Conservation (phyloP, 2,329 filamentous ascomycete genomes). For the Colletotrichum sp. region DNA sequence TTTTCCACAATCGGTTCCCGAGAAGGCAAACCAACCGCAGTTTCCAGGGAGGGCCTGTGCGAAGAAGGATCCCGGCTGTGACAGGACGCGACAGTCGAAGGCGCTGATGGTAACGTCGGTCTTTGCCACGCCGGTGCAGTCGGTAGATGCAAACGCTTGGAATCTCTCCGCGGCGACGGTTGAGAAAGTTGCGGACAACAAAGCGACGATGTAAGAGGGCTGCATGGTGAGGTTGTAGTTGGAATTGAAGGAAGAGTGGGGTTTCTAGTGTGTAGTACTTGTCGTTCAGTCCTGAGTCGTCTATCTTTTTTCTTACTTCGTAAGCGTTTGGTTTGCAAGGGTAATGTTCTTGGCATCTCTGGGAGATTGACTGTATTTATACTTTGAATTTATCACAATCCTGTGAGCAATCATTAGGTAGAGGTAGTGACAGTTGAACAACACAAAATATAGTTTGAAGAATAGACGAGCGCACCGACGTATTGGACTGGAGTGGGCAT, state of each 20-base stretch:
- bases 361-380: not conserved
- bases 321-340: not conserved
- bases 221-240: not conserved
- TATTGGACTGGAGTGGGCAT: not conserved
- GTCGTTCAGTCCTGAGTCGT: not conserved
- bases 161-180: not conserved
- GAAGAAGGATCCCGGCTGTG: not conserved
- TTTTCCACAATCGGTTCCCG: not conserved
- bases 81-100: constrained; percentile 22
- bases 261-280: not conserved
- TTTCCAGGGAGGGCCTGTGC: not conserved
- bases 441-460: not conserved
- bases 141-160: not conserved
- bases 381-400: not conserved
- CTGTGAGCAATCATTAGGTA: not conserved
- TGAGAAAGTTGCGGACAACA: not conserved
- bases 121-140: not conserved
- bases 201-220: not conserved
- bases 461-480: not conserved
- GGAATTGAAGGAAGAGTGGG: not conserved
- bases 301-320: not conserved
- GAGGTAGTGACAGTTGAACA: not conserved
- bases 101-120: constrained; percentile 25
- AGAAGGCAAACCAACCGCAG: not conserved
- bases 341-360: not conserved